phyloP scores from a whole-genome alignment of 306 rosid genomes.

The Malus orientalis region DNA sequence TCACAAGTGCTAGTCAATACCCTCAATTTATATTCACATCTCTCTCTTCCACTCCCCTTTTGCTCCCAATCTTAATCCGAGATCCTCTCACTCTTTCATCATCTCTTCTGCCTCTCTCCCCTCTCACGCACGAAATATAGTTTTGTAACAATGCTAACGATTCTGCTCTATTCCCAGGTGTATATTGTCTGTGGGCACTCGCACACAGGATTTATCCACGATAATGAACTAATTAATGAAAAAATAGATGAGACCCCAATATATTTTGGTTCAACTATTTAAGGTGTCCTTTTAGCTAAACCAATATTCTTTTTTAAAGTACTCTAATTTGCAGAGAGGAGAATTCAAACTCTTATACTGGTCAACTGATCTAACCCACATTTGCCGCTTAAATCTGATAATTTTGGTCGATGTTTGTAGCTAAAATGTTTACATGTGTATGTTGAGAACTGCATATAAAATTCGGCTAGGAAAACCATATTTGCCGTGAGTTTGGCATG shows the following conservation, averaged over 20 bases:
- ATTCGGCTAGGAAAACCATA: background rate
- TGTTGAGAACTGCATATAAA: background rate
- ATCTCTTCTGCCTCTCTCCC: background rate
- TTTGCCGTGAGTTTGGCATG: background rate
- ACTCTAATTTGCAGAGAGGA: too few relatives aligned
- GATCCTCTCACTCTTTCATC: background rate
- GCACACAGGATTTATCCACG: background rate
- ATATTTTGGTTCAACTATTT: background rate
- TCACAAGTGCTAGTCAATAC: background rate
- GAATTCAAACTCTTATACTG: too few relatives aligned
- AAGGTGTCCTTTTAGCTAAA: too few relatives aligned
- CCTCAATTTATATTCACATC: background rate
- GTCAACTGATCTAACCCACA: too few relatives aligned
- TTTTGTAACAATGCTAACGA: too few relatives aligned
- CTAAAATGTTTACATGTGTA: background rate
- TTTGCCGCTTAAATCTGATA: too few relatives aligned
- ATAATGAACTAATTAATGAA: background rate
- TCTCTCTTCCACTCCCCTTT: background rate
- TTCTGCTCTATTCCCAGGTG: accelerated
- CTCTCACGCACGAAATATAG: background rate
- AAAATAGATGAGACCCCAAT: too few relatives aligned
- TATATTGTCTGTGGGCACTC: too few relatives aligned
- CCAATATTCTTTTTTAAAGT: too few relatives aligned
- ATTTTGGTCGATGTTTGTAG: background rate
- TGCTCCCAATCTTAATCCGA: too few relatives aligned